These are phyloP conservation scores for Singerocomus rubriflavus DNA, from an alignment of 1,284 basidiomycete genomes.

Conservation along the genomic window DNA sequence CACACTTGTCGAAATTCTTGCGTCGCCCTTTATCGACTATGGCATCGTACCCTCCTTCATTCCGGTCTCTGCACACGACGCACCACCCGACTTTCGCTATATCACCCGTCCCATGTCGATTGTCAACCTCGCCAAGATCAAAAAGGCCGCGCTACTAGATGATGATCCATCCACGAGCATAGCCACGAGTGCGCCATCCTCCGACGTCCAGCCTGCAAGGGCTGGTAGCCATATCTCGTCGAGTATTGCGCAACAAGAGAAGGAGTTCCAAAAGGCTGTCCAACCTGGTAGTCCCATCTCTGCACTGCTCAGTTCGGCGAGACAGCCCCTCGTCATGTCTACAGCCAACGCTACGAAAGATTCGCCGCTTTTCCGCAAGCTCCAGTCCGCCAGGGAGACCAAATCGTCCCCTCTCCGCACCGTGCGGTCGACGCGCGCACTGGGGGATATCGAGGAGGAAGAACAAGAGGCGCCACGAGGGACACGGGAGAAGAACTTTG, in stretches of 20 bases:
- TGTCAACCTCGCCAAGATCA: slow-evolving; percentile 66
- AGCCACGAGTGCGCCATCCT: slow-evolving; percentile 31
- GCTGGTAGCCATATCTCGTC: slow-evolving; percentile 45
- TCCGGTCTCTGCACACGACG: slow-evolving; percentile 74
- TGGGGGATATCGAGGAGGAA: slow-evolving; percentile 54
- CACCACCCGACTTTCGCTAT: slow-evolving; percentile 69
- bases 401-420: slow-evolving; percentile 37
- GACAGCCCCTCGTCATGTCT: slow-evolving; percentile 79
- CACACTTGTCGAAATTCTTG: slow-evolving; percentile 81
- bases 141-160: slow-evolving; percentile 59
- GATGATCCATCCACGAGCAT: slow-evolving; percentile 50
- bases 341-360: slow-evolving; percentile 49
- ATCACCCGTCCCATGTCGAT: slow-evolving; percentile 64
- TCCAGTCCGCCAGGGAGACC: slow-evolving; percentile 44
- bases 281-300: slow-evolving; percentile 95
- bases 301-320: slow-evolving; percentile 83
- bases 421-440: slow-evolving; percentile 33
- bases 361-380: slow-evolving; percentile 54
- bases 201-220: slow-evolving; percentile 23
- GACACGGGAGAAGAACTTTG: slow-evolving; percentile 44
- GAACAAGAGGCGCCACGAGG: slow-evolving; percentile 35
- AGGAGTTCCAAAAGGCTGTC: slow-evolving; percentile 93
- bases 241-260: slow-evolving; percentile 83
- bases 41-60: slow-evolving; percentile 83
- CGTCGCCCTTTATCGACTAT: slow-evolving; percentile 81